Evolutionary conservation across 2,329 filamentous ascomycete genomes (phyloP).

Genomic region (Aspergillus sp.): DNA sequence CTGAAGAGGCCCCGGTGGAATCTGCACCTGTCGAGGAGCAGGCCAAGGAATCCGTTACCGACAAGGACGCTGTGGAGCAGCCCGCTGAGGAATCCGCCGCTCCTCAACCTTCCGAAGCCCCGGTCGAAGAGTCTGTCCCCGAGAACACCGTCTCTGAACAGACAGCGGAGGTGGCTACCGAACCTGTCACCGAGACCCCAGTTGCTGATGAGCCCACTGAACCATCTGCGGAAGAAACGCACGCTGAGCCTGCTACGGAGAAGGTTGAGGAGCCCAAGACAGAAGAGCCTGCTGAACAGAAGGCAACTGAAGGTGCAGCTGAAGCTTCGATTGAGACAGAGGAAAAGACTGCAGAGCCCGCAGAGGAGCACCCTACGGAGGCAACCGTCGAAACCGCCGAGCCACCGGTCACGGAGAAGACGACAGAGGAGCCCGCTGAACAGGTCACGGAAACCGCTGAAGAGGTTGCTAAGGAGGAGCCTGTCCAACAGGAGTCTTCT

Average conservation of each 20-base stretch:
- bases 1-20: not conserved
- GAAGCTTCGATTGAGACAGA: not conserved
- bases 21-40: not conserved
- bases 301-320: too few relatives aligned
- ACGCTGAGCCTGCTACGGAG: not conserved
- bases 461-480: constrained; percentile 16
- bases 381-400: not conserved
- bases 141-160: not conserved
- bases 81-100: not conserved
- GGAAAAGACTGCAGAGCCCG: not conserved
- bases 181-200: not conserved
- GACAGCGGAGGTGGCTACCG: not conserved
- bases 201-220: not conserved
- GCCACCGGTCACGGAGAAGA: constrained; percentile 7
- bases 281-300: not conserved
- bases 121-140: not conserved
- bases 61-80: not conserved
- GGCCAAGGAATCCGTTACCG: not conserved
- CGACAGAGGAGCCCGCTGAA: constrained; percentile 6
- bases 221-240: not conserved
- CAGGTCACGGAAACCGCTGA: constrained; percentile 4
- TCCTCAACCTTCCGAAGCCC: not conserved
- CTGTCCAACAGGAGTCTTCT: constrained; percentile 4
- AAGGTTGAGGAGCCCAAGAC: constrained; percentile 4
- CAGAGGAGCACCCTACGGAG: not conserved